phyloP scores from a whole-genome alignment of 1,284 basidiomycete species.

The Mrakiaceae sp. region DNA sequence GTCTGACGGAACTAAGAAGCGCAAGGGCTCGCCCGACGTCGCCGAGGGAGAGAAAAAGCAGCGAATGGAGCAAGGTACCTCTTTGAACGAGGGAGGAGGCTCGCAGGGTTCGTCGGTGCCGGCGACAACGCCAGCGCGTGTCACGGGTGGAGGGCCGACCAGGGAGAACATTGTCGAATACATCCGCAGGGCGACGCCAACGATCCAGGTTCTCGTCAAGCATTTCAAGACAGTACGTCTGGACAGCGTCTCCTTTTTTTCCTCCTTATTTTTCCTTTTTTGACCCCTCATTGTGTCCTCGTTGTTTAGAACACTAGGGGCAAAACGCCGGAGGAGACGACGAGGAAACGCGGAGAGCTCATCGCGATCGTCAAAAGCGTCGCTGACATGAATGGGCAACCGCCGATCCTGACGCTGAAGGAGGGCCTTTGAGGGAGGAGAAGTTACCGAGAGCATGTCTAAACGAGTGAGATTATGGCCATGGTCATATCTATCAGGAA shows the following conservation, averaged over 20 bases:
- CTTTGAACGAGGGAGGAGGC: conserved; percentile 20
- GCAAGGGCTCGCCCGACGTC: conserved; percentile 10
- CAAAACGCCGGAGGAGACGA: no score
- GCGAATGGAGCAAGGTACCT: background rate
- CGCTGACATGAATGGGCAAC: no score
- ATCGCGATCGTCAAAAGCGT: no score
- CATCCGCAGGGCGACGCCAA: conserved; percentile 47
- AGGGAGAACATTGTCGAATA: conserved; percentile 56
- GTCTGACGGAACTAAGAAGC: conserved; percentile 12
- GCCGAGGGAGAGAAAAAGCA: background rate
- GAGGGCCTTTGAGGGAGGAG: no score
- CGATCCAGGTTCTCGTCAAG: conserved; percentile 59
- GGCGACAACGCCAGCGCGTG: conserved; percentile 30
- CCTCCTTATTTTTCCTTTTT: background rate
- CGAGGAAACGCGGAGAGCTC: no score
- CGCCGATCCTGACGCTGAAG: no score
- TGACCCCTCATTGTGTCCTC: no score
- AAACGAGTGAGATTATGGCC: no score
- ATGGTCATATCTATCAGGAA: no score
- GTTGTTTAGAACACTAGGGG: no score
- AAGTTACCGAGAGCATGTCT: no score
- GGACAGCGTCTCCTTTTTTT: background rate
- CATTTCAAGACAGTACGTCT: conserved; percentile 45
- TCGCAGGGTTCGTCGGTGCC: conserved; percentile 37
- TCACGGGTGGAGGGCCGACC: conserved; percentile 28